phyloP scores from a whole-genome alignment of 495 filamentous ascomycete genomes.

The Hypoxylon perforatum region DNA sequence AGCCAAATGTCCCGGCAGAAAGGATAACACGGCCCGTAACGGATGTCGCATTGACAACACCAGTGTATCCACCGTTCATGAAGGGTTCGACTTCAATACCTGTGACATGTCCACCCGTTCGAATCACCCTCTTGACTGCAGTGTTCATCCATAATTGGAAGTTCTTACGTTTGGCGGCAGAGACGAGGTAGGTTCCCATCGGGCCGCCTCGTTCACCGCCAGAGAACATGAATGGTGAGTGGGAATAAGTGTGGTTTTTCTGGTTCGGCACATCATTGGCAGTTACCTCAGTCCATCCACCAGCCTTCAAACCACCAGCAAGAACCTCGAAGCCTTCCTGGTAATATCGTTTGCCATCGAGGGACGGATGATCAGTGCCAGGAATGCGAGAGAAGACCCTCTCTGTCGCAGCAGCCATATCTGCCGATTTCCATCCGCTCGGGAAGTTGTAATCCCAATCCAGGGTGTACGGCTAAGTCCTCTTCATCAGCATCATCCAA shows the following conservation, averaged over 20 bases:
- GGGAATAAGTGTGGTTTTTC: slow-evolving; percentile 75
- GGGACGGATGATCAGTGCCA: slow-evolving; percentile 73
- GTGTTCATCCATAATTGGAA: slow-evolving; percentile 77
- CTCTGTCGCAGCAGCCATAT: slow-evolving; percentile 55
- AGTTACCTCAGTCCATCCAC: slow-evolving; percentile 72
- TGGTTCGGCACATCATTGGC: slow-evolving; percentile 67
- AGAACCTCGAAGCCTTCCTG: slow-evolving; percentile 73
- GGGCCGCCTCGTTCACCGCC: slow-evolving; percentile 76
- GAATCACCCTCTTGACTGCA: slow-evolving; percentile 71
- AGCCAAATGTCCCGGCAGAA: slow-evolving; percentile 75
- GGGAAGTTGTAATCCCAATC: slow-evolving; percentile 85
- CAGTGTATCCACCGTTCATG: slow-evolving; percentile 63
- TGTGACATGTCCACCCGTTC: slow-evolving; percentile 68
- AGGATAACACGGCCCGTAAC: slow-evolving; percentile 74
- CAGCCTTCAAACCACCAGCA: slow-evolving; percentile 60
- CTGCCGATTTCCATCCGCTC: slow-evolving; percentile 69
- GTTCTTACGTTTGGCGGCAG: slow-evolving; percentile 69
- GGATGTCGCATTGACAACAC: slow-evolving; percentile 67
- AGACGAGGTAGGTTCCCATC: slow-evolving; percentile 75
- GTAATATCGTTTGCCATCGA: slow-evolving; percentile 74
- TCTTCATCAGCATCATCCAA: no score
- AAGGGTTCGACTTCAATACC: slow-evolving; percentile 75
- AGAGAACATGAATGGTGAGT: slow-evolving; percentile 75
- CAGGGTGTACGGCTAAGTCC: slow-evolving; percentile 51
- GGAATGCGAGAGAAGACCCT: slow-evolving; percentile 75